phyloP scores from a whole-genome alignment of 225 moss, liverwort and hornwort genomes.

The Pseudisothecium myosuroides region DNA sequence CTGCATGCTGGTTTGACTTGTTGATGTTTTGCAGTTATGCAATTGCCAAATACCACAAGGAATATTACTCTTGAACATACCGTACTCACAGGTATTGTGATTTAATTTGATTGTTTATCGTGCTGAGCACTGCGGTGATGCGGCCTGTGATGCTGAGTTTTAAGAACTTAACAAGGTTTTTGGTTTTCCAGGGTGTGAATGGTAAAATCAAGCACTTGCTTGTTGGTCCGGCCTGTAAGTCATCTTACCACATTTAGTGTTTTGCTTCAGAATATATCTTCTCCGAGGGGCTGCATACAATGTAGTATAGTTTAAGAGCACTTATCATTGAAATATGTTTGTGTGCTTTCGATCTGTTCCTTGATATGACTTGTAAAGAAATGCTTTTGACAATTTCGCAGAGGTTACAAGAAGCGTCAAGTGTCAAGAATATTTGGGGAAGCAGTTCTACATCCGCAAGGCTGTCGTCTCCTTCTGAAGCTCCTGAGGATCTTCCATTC shows the following conservation, averaged over 20 bases:
- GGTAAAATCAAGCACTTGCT: constrained; percentile 20
- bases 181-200: constrained; percentile 33
- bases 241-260: not conserved
- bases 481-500: not conserved
- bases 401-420: not conserved
- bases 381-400: not conserved
- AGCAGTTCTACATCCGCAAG: not conserved
- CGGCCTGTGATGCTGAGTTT: not conserved
- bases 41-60: constrained; percentile 58
- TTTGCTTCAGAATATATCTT: not conserved
- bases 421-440: not conserved
- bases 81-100: not conserved
- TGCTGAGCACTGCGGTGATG: not conserved
- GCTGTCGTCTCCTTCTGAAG: not conserved
- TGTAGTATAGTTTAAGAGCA: not conserved
- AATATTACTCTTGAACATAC: not conserved
- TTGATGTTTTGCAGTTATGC: constrained; percentile 32
- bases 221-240: constrained; percentile 40
- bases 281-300: not conserved
- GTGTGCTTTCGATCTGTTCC: not conserved
- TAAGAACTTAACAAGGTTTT: not conserved
- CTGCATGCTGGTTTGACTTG: constrained; percentile 32
- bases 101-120: not conserved
- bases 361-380: not conserved
- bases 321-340: not conserved